Percentiles rank a stretch among this genome's conserved stretches.
Conservation (phyloP, 2,329 filamentous ascomycete species). For the Westerdykella ornata region DNA sequence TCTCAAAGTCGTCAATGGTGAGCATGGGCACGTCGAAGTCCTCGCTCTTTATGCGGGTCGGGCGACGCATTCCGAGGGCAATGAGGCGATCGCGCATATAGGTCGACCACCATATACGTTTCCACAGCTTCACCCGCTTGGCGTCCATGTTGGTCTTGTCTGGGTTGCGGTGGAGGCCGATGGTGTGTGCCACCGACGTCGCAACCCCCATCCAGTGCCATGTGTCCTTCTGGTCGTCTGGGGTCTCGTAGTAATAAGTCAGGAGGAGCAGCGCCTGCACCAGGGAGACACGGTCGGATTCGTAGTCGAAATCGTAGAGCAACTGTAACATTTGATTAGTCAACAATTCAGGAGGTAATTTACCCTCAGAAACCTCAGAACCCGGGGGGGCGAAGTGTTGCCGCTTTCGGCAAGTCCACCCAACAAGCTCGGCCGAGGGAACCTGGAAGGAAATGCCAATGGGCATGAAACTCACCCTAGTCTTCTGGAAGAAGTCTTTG, state of each 20-base stretch:
- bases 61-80: constrained; percentile 86
- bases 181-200: constrained; percentile 86
- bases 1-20: constrained; percentile 75
- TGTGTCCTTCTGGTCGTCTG: constrained; percentile 93
- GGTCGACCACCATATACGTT: constrained; percentile 95
- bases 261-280: constrained; percentile 85
- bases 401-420: too few relatives aligned
- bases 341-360: neutral
- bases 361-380: too few relatives aligned
- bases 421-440: constrained; percentile 7
- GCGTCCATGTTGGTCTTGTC: constrained; percentile 67
- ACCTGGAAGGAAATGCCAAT: too few relatives aligned
- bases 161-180: constrained; percentile 84
- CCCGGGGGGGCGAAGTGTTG: too few relatives aligned
- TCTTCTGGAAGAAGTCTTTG: constrained; percentile 82
- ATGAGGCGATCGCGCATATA: constrained; percentile 93
- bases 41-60: constrained; percentile 85
- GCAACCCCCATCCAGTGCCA: constrained; percentile 99
- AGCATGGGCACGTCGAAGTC: constrained; percentile 94
- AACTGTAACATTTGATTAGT: constrained; percentile 46
- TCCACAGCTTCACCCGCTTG: constrained; percentile 76
- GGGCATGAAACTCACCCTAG: constrained; percentile 62
- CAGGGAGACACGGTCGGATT: constrained; percentile 78
- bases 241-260: constrained; percentile 97
- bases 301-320: constrained; percentile 92